Percentiles rank a stretch among this genome's conserved stretches.
Conservation (phyloP, 2,329 filamentous ascomycete species). For the Claviceps lovelessii region DNA sequence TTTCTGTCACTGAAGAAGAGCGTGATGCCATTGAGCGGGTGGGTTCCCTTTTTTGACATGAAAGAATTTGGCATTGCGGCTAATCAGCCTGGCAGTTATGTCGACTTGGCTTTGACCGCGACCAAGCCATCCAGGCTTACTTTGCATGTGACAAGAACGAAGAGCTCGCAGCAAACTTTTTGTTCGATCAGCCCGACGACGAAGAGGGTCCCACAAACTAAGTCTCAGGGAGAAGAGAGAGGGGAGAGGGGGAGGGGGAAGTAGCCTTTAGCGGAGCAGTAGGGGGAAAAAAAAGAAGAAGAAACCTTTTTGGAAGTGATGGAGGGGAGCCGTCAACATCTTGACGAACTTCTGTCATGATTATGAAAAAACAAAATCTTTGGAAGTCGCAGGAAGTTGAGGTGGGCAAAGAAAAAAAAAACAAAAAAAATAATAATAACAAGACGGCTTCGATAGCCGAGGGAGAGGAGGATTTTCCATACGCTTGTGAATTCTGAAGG, state of each 20-base stretch:
- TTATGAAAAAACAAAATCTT: constrained; percentile 3
- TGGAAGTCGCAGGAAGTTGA: not conserved
- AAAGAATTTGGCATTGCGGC: not conserved
- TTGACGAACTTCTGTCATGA: constrained; percentile 1
- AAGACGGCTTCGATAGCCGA: not conserved
- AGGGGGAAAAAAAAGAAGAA: not conserved
- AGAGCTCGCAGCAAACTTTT: constrained; percentile 91
- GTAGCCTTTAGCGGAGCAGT: not conserved
- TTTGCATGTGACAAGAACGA: constrained; percentile 99
- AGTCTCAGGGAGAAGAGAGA: not conserved
- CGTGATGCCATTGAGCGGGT: constrained; percentile 92
- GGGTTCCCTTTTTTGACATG: constrained; percentile 16
- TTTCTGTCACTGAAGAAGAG: constrained; percentile 89
- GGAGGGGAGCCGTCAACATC: not conserved
- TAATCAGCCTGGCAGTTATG: constrained; percentile 48
- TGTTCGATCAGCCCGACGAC: constrained; percentile 93
- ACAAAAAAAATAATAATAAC: too few species aligned
- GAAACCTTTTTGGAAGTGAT: not conserved
- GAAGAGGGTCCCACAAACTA: constrained; percentile 38
- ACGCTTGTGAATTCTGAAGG: not conserved
- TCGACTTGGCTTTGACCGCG: constrained; percentile 81
- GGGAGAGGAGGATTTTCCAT: not conserved
- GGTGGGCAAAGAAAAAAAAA: too few species aligned
- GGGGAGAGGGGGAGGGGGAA: not conserved
- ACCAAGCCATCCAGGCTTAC: constrained; percentile 92